phyloP scores from a whole-genome alignment of 192 early-diverging fungal genomes.

The Entomortierella chlamydospora region DNA sequence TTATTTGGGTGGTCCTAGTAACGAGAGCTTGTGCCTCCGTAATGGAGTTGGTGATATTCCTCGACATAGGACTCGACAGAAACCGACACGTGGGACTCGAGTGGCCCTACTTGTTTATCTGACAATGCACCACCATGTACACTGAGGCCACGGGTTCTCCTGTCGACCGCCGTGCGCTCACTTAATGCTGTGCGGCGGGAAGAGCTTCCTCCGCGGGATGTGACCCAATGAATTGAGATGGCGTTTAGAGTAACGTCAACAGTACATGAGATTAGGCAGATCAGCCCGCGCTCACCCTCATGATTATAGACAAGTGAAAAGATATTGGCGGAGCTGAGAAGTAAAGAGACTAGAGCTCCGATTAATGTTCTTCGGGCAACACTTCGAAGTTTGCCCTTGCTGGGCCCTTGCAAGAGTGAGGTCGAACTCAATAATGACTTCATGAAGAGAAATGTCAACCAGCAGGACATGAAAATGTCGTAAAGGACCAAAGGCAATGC shows the following conservation, averaged over 20 bases:
- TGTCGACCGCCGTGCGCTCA: neutral
- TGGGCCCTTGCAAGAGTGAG: slow-evolving; percentile 38
- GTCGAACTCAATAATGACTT: slow-evolving; percentile 22
- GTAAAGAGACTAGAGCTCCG: slow-evolving; percentile 51
- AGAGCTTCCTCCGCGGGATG: slow-evolving; percentile 23
- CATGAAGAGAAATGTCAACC: slow-evolving; percentile 34
- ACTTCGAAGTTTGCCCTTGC: slow-evolving; percentile 33
- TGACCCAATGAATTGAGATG: slow-evolving; percentile 60
- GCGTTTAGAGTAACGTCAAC: slow-evolving; percentile 61
- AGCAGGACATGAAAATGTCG: slow-evolving; percentile 30
- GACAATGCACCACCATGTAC: neutral
- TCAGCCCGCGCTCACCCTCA: slow-evolving; percentile 55
- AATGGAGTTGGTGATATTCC: slow-evolving; percentile 32
- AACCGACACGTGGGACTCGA: slow-evolving; percentile 24
- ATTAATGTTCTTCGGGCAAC: slow-evolving; percentile 56
- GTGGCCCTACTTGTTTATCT: slow-evolving; percentile 18
- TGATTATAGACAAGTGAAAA: slow-evolving; percentile 41
- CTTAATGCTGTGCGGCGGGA: neutral
- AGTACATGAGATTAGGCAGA: slow-evolving; percentile 59
- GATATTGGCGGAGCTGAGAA: slow-evolving; percentile 58
- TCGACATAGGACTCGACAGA: slow-evolving; percentile 38
- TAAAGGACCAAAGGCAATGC: slow-evolving; percentile 31
- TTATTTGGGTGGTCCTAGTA: too few species aligned
- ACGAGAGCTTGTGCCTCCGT: slow-evolving; percentile 1
- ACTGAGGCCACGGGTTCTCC: neutral